Base-by-base conservation (phyloP, 257 asterid genomes). In the Plectranthus barbatus region DNA sequence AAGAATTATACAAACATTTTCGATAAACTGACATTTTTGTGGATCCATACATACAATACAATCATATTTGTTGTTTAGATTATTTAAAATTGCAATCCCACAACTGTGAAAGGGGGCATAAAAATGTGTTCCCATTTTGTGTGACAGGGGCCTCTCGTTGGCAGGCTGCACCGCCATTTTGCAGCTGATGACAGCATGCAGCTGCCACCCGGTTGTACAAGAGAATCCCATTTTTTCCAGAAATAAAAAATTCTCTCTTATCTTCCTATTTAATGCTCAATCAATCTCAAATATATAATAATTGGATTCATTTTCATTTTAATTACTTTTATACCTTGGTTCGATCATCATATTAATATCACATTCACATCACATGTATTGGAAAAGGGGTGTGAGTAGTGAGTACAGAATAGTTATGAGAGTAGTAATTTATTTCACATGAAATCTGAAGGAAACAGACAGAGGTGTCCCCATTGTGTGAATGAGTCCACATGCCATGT, bases 401-500 rank as follows among this genome's bases (percentile, higher is more conserved):
- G n/a, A n/a, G n/a, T n/a, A n/a, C n/a, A n/a, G n/a, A 12, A 58
- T 56, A 18, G 20, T 57, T 7, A 36, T 36, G 48, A 56, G 34
- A 20, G 36, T 40, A 20, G 54, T 66, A 49, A 55, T 56, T 29
- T 10, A n/a, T 19, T 40, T 62, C 75, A 74, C 64, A 69, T 64
- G 69, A 74, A 64, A 64, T 64, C 64, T 63, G 66, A 49, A 53
- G 42, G 68, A 63, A 58, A 51, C 31, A 48, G 74, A 62, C 78
- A 68, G 52, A 14, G 34, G 48, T 47, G 61, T 12, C 60, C n/a
- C 66, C 61, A n/a, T n/a, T 3, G 9, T 29, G 66, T 52, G 54
- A 60, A 67, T 52, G 67, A 47, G 20, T 56, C 18, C 76, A 75
- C 73, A 54, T 75, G 76, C 76, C 70, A 70, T 74, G 74, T 62